Evolutionary conservation across 2,329 filamentous ascomycete genomes (phyloP), one percentile per base, ranked within the genome.

Genomic region (Aspergillus quadrilineatus): DNA sequence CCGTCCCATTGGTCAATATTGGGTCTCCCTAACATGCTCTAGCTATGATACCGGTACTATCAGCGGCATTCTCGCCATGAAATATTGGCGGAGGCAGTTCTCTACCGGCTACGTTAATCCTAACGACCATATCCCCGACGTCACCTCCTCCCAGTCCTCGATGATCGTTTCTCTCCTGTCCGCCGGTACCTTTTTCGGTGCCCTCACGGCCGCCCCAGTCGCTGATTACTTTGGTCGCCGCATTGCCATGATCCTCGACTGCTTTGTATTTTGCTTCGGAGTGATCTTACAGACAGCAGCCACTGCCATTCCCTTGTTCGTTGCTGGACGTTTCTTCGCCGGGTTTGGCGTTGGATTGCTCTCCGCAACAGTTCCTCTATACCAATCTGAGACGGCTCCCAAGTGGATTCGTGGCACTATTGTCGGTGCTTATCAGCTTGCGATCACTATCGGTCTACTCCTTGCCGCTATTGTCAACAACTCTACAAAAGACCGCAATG

Each of bases 331-430:
- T 26, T 68, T 82, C 56, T 77, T 81, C 41, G 73, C 72, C 17
- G 73, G 73, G 4, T 66, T 72, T 51, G 89, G 89, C 77, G 88
- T 92, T 67, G 89, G 89, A 70, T 88, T 91, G 69, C 85, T 89
- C 64, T 90, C 87, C 12, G 88, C 89, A 65, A 86, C 90, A 62
- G 83, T 70, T 36, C 64, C 69, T 66, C 80, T 91, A 53, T 92
- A 93, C 82, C 92, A 93, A 87, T 90, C 87, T 43, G 89, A 92
- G 76, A 89, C 91, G 65, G 70, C 73, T 32, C 87, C 87, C 47
- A 84, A 82, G 71, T 89, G 88, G 75, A 87, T 93, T 64, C 85
- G 89, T 66, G 89, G 89, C 67, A 85, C 88, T 53, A 83, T 92
- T 51, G 89, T 92, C 17, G 84, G 87, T 7, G 87, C 87, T 7